Base-by-base conservation (phyloP, 73 alveolate species). In the Tetrahymena borealis region DNA sequence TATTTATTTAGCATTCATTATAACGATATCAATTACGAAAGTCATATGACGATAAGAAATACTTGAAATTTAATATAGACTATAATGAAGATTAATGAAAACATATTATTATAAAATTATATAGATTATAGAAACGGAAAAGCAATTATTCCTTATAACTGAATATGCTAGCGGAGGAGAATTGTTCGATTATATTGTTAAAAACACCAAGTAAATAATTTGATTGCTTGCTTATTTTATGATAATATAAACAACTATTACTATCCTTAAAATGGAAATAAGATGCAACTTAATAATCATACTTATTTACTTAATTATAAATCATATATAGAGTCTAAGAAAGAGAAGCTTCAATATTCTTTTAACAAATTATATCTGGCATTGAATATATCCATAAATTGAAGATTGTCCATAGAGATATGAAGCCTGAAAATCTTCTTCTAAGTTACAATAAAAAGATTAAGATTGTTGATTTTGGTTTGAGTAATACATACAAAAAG, bases 131-230 rank as follows among this genome's bases (percentile, higher is more conserved):
- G 97, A 96, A 96, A 97, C 98, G 24, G 96, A 96, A 90, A 93
- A 94, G 35, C 96, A 96, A 90, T 78, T 97, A 39, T 97, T 96
- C 92, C 92, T 97, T 32, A 93, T 97, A 91, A 97, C 94, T 95
- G 99, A 97, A 94, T 97, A 96, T 93, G 98, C 98, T 39, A 94
- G 96, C 90, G 98, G 99, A 28, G 98, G 98, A 38, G 99, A 97
- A 93, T 94, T 97, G 35, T 95, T 97, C 92, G 98, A 97, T 91
- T 97, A 97, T 94, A 97, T 93, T 32, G 95, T 79, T 16, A 39
- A 79, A 42, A 93, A 39, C 91, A 93, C 60, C 33, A 93, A 92
- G 95, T 93, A 93, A 31, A 8, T 36, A n/a, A 60, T 60, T 35
- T 24, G 4, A 15, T 60, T 60, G n/a, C n/a, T n/a, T n/a, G n/a